phyloP scores from a whole-genome alignment of 1,139 yeast species.

The Hyphopichia fennica region DNA sequence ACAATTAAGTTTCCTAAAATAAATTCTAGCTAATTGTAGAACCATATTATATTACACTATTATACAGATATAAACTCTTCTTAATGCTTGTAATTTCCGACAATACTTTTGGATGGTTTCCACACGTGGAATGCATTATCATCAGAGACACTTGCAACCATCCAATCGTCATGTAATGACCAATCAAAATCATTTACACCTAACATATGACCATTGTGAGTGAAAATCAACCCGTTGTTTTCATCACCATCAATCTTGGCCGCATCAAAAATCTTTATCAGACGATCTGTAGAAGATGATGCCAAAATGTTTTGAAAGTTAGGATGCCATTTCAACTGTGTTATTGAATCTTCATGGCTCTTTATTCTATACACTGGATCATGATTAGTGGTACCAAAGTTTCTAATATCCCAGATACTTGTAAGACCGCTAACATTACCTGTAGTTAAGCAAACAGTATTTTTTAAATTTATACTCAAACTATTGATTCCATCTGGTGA shows the following conservation, averaged over 20 bases:
- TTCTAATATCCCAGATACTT: constrained; percentile 71
- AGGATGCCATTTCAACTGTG: constrained; percentile 82
- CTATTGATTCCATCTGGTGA: constrained; percentile 59
- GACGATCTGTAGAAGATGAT: constrained; percentile 69
- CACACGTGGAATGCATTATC: constrained; percentile 89
- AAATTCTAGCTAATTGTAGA: background rate
- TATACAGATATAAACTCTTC: background rate
- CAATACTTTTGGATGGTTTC: constrained; percentile 52
- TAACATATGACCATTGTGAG: constrained; percentile 88
- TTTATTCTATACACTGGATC: constrained; percentile 9
- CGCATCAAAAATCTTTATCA: constrained; percentile 72
- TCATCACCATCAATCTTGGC: constrained; percentile 32
- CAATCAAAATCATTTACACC: constrained; percentile 86
- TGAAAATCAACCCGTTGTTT: constrained; percentile 51
- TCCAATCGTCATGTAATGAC: constrained; percentile 79
- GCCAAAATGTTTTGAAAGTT: constrained; percentile 59
- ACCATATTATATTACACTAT: background rate
- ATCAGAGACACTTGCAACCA: constrained; percentile 80
- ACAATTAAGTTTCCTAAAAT: background rate
- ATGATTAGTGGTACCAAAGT: constrained; percentile 23
- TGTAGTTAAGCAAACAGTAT: constrained; percentile 56
- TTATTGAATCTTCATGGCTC: constrained; percentile 59
- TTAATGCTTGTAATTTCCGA: constrained; percentile 10
- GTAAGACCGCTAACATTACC: constrained; percentile 68
- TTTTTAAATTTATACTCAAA: constrained; percentile 60